These are phyloP conservation scores for Kwoniella newhampshirensis DNA, from an alignment of 768 basidiomycete species.

Conservation along the genomic window DNA sequence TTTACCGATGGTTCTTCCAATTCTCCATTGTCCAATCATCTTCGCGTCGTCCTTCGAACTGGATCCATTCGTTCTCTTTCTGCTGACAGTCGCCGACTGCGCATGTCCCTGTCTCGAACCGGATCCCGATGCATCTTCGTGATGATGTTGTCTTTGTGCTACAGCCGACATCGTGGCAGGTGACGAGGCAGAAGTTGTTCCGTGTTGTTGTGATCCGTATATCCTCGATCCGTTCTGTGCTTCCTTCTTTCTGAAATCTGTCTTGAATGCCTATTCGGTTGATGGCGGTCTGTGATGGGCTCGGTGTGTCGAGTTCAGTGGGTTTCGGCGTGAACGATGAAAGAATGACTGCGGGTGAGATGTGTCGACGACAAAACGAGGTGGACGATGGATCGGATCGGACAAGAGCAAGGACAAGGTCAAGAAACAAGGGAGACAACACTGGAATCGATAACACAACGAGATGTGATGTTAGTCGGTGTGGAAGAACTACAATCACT, in stretches of 20 bases:
- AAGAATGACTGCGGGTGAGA: constrained; percentile 24
- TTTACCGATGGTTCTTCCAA: constrained; percentile 78
- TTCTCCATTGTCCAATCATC: constrained; percentile 74
- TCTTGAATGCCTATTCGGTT: no score
- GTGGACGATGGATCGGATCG: neutral
- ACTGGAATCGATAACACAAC: no score
- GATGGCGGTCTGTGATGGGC: neutral
- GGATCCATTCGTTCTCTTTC: constrained; percentile 20
- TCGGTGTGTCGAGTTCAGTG: constrained; percentile 26
- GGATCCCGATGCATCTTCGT: constrained; percentile 18
- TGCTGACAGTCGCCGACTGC: constrained; percentile 15
- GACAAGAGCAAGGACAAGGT: neutral
- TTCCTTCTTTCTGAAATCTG: neutral
- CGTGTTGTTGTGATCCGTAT: neutral
- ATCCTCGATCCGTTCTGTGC: neutral
- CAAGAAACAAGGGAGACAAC: no score
- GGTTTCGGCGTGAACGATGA: constrained; percentile 3
- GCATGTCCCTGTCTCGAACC: constrained; percentile 5
- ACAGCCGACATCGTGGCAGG: constrained; percentile 15
- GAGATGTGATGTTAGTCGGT: no score
- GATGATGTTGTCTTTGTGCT: constrained; percentile 6
- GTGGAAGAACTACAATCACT: no score
- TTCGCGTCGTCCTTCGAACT: constrained; percentile 45
- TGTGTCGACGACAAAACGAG: neutral
- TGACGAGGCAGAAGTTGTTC: neutral